Conservation (phyloP, 495 filamentous ascomycete genomes). For the Bryoglossum gracile region DNA sequence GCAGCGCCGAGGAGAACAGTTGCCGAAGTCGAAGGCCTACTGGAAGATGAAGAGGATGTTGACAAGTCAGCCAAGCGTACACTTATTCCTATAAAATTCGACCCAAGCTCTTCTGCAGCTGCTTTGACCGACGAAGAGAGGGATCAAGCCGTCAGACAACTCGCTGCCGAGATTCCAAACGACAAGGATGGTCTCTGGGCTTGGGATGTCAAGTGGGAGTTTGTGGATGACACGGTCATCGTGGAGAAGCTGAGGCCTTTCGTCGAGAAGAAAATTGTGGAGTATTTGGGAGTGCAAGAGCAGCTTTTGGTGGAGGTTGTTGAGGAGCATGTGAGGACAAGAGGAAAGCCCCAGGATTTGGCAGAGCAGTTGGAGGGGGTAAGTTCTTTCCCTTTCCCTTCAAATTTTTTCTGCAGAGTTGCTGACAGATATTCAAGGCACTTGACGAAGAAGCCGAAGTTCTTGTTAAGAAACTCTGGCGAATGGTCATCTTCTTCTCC, state of each 20-base stretch:
- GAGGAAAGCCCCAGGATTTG: conserved; percentile 67
- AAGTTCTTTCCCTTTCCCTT: conserved; percentile 30
- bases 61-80: conserved; percentile 63
- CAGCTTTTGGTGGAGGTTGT: conserved; percentile 92
- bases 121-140: conserved; percentile 79
- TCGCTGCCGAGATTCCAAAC: conserved; percentile 85
- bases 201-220: conserved; percentile 92
- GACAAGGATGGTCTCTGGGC: conserved; percentile 83
- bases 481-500: conserved; percentile 97
- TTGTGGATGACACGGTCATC: conserved; percentile 77
- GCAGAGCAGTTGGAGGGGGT: conserved; percentile 81
- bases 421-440: too few species aligned
- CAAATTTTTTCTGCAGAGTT: too few species aligned
- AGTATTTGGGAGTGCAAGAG: conserved; percentile 93
- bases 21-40: conserved; percentile 85
- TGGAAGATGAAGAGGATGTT: conserved; percentile 91
- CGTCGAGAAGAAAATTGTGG: conserved; percentile 96
- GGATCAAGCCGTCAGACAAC: conserved; percentile 64
- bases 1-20: conserved; percentile 68
- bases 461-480: conserved; percentile 93
- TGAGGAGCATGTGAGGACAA: conserved; percentile 75
- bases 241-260: conserved; percentile 86
- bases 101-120: conserved; percentile 58
- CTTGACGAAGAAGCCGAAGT: conserved; percentile 93
- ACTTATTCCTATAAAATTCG: conserved; percentile 89